phyloP scores from a whole-genome alignment of 73 alveolate genomes.

The Urostyla sp. region DNA sequence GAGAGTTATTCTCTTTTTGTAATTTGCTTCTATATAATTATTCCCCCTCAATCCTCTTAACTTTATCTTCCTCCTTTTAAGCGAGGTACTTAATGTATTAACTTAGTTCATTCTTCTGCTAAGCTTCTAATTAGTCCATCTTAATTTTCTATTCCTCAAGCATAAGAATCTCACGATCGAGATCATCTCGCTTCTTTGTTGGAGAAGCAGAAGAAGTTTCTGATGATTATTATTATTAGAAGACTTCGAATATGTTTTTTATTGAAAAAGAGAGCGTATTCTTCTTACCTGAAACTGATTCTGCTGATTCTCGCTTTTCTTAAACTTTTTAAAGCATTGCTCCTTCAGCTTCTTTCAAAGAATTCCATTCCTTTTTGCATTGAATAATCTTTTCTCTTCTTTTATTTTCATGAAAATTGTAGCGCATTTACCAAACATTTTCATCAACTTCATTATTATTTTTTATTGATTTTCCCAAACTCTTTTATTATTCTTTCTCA shows the following conservation, averaged over 20 bases:
- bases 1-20: neutral
- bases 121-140: neutral
- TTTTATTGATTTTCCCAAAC: neutral
- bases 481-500: neutral
- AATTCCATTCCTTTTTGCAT: neutral
- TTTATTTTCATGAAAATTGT: neutral
- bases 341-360: neutral
- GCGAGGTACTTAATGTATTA: neutral
- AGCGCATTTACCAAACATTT: conserved; percentile 4
- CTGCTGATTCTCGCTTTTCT: neutral
- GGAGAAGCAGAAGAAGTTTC: too few relatives aligned
- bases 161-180: conserved; percentile 7
- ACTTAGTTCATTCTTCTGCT: neutral
- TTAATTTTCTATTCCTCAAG: neutral
- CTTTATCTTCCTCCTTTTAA: conserved; percentile 5
- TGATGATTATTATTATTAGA: too few relatives aligned
- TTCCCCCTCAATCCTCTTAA: neutral
- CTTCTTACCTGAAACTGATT: neutral
- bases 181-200: too few relatives aligned
- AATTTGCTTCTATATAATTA: neutral
- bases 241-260: conserved; percentile 5
- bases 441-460: neutral
- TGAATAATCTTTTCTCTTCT: neutral
- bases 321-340: neutral
- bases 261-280: neutral